Evolutionary conservation across 805 yeast genomes (phyloP).

Genomic region (Candida rishiriensis): DNA sequence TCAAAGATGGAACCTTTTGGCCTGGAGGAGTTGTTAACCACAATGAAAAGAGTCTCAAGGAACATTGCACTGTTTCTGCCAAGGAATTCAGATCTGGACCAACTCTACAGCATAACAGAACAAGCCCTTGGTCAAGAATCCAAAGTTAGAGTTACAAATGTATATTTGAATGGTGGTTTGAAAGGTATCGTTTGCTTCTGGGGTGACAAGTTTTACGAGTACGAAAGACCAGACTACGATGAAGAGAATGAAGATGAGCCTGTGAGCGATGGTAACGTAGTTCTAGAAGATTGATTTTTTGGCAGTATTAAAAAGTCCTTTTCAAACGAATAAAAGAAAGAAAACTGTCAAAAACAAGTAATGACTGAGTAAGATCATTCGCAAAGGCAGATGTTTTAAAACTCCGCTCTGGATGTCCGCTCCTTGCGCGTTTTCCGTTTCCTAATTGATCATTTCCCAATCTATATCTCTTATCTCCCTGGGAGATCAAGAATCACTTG

Average conservation of each 20-base stretch:
- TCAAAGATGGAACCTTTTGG: constrained; percentile 43
- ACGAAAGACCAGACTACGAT: constrained; percentile 7
- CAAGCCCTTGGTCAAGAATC: constrained; percentile 41
- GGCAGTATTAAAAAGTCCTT: too few species aligned
- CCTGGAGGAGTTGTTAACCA: constrained; percentile 40
- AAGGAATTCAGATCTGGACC: constrained; percentile 49
- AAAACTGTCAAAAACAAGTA: too few species aligned
- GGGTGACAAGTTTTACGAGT: constrained; percentile 44
- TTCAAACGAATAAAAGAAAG: too few species aligned
- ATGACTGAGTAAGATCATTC: too few species aligned
- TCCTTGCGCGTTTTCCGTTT: too few species aligned
- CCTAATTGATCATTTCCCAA: too few species aligned
- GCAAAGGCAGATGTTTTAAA: too few species aligned
- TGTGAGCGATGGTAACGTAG: too few species aligned
- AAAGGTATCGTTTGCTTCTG: constrained; percentile 59
- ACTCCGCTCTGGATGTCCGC: too few species aligned
- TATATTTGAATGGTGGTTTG: constrained; percentile 35
- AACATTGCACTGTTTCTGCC: constrained; percentile 64
- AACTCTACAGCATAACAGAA: constrained; percentile 43
- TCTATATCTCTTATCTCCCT: too few species aligned
- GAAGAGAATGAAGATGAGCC: background rate
- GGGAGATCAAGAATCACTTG: too few species aligned
- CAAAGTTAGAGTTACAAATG: constrained; percentile 42
- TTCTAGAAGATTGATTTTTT: too few species aligned
- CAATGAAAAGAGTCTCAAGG: constrained; percentile 36